These are phyloP conservation scores for Halenospora varia DNA, from an alignment of 495 filamentous ascomycete genomes.

Conservation along the genomic window DNA sequence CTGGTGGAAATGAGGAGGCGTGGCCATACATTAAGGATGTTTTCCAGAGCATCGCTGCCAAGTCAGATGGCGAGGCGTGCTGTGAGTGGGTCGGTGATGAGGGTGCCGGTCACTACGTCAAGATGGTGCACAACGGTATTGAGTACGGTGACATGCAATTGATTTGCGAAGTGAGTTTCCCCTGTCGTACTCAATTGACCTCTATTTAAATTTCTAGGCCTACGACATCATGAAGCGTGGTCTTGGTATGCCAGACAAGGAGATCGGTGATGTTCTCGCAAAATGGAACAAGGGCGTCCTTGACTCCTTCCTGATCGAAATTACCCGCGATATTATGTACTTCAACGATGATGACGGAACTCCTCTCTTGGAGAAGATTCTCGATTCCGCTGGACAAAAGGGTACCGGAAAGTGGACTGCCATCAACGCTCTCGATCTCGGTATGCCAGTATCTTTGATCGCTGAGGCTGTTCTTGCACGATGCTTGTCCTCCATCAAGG, in stretches of 20 bases:
- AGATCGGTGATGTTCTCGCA: slow-evolving; percentile 89
- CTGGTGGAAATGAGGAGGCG: slow-evolving; percentile 94
- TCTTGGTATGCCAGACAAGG: slow-evolving; percentile 75
- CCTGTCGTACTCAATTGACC: slow-evolving; percentile 11
- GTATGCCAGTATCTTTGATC: slow-evolving; percentile 98
- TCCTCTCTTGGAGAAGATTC: slow-evolving; percentile 94
- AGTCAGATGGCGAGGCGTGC: slow-evolving; percentile 93
- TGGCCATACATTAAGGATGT: slow-evolving; percentile 99
- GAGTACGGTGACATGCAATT: slow-evolving; percentile 99
- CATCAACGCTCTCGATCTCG: slow-evolving; percentile 96
- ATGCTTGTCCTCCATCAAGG: slow-evolving; percentile 91
- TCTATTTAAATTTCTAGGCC: slow-evolving; percentile 55
- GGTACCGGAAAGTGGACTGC: slow-evolving; percentile 99
- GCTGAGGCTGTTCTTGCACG: slow-evolving; percentile 95
- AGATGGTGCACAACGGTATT: slow-evolving; percentile 99
- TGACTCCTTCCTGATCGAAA: slow-evolving; percentile 99
- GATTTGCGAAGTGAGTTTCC: slow-evolving; percentile 84
- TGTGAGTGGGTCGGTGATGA: slow-evolving; percentile 99
- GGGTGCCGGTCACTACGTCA: slow-evolving; percentile 98
- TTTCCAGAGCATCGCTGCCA: slow-evolving; percentile 95
- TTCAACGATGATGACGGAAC: slow-evolving; percentile 92
- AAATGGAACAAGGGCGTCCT: slow-evolving; percentile 99
- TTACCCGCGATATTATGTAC: slow-evolving; percentile 95
- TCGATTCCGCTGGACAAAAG: slow-evolving; percentile 98
- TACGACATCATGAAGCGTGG: slow-evolving; percentile 99